Conservation (phyloP, 78 protist species). For the Creolimax fragrantissima region DNA sequence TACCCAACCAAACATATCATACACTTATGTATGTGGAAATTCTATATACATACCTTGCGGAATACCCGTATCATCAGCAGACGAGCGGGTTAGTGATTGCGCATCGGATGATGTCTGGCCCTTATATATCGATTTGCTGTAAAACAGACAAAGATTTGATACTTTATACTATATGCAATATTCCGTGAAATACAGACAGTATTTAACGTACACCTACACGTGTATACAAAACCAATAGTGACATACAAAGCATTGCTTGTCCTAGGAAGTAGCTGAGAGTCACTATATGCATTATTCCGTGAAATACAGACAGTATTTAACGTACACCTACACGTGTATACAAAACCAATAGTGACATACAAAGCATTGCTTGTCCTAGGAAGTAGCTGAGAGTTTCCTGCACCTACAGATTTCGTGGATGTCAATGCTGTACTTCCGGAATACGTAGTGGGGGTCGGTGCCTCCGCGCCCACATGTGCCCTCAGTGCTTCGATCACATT, state of each 20-base stretch:
- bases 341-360: too few species aligned
- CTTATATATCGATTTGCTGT: not conserved
- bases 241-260: not conserved
- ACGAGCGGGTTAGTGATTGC: not conserved
- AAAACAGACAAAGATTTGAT: not conserved
- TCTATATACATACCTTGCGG: not conserved
- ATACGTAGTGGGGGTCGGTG: too few species aligned
- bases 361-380: not conserved
- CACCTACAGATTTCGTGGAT: too few species aligned
- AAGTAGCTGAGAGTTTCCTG: not conserved
- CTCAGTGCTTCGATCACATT: too few species aligned
- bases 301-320: not conserved
- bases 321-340: not conserved
- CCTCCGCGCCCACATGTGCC: too few species aligned
- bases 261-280: not conserved
- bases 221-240: not conserved
- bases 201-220: not conserved
- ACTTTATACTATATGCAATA: not conserved
- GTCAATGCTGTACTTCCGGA: too few species aligned
- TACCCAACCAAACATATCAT: not conserved
- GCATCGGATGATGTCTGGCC: not conserved
- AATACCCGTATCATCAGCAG: not conserved
- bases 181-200: too few species aligned
- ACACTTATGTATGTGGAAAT: not conserved
- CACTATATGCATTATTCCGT: not conserved